phyloP scores from a whole-genome alignment of 768 basidiomycete genomes.

The Lactarius quietus region DNA sequence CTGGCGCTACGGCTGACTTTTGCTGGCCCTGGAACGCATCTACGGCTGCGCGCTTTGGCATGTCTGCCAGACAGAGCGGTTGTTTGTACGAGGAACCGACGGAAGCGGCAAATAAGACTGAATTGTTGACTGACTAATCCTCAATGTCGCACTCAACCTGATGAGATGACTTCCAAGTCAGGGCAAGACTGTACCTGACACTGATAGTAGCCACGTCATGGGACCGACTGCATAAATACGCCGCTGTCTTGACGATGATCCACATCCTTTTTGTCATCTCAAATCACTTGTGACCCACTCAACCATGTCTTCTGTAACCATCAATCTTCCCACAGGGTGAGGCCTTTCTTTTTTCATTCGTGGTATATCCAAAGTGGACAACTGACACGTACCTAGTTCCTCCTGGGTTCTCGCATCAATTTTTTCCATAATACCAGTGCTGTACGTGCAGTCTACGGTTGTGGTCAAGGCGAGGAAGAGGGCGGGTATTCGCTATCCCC shows the following conservation, averaged over 20 bases:
- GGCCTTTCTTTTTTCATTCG: neutral
- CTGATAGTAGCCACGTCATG: too few relatives aligned
- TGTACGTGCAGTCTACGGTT: constrained; percentile 45
- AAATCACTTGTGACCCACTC: too few relatives aligned
- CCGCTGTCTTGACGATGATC: too few relatives aligned
- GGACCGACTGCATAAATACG: too few relatives aligned
- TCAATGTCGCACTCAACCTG: too few relatives aligned
- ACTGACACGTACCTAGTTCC: constrained; percentile 11
- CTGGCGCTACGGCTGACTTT: constrained; percentile 43
- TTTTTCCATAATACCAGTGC: constrained; percentile 49
- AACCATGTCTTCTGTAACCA: constrained; percentile 15
- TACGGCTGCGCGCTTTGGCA: constrained; percentile 58
- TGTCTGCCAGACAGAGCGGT: constrained; percentile 28
- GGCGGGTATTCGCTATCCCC: constrained; percentile 64
- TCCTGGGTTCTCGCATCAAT: constrained; percentile 55
- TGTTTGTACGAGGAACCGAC: neutral
- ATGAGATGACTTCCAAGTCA: too few relatives aligned
- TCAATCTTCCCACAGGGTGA: constrained; percentile 26
- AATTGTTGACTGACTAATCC: too few relatives aligned
- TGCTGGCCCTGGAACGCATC: constrained; percentile 42
- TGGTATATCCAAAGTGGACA: neutral
- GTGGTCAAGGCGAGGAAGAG: constrained; percentile 44
- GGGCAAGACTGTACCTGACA: too few relatives aligned
- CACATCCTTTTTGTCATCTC: too few relatives aligned
- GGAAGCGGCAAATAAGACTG: neutral